Base-by-base conservation (phyloP, 768 basidiomycete genomes). In the Phanerochaete carnosa region DNA sequence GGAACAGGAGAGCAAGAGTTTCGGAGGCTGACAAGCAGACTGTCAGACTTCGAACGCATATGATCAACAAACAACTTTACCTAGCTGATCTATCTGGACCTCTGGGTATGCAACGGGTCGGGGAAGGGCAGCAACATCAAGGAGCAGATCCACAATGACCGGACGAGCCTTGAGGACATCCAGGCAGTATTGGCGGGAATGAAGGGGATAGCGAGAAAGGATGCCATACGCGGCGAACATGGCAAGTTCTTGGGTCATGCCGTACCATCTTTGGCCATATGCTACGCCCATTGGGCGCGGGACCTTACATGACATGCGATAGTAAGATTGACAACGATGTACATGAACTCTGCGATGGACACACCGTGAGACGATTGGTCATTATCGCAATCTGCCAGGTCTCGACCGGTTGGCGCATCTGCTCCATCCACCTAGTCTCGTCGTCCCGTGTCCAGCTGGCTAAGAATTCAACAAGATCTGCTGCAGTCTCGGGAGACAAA, bases 71-170 rank as follows among this genome's bases (percentile, higher is more conserved):
- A 35, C 33, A 35, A 67, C 64, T 12, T 33, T 30, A 54, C 52
- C 26, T 6, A 54, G 30, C 32, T 54, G 30, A n/a, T 54, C 52
- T 35, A 67, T 60, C 19, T 65, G 49, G 6, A 61, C 64, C 59
- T 73, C 67, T 13, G 72, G 70, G 57, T 74, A 72, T 66, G 68
- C 73, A 8, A 66, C 35, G 8, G 65, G 64, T 29, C 71, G 65
- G 29, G 57, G 29, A 12, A 70, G 19, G 19, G 61, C 55, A 7
- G 71, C 72, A 47, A 66, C 67, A 22, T 67, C 61, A 59, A 73
- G 67, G 6, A 75, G 62, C 6, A 61, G 32, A 47, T 67, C 62
- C 23, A 67, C 45, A 19, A 67, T 59, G 19, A 67, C 65, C 16
- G 69, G 66, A 9, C 60, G 61, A 32, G 61, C 55, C 51, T 64